Evolutionary conservation across 352 stramenopile genomes (phyloP).

Genomic region (Phytophthora aleatoria): DNA sequence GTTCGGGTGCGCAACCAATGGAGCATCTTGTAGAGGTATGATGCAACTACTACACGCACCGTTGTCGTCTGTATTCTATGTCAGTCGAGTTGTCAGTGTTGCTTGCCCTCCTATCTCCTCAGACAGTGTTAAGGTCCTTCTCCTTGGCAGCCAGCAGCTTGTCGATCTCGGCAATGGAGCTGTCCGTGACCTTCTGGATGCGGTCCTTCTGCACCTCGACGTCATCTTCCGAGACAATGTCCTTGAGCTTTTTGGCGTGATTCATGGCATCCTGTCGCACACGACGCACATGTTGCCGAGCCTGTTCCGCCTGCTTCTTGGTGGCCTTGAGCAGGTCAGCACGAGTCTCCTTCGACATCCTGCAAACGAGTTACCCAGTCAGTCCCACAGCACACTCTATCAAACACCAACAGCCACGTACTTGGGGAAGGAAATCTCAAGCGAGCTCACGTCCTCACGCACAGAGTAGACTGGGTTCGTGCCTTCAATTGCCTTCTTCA

Average conservation of each 20-base stretch:
- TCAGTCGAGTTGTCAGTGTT: slow-evolving; percentile 8
- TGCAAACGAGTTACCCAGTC: slow-evolving; percentile 22
- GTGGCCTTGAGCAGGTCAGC: slow-evolving; percentile 75
- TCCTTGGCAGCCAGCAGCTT: slow-evolving; percentile 81
- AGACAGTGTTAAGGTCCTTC: slow-evolving; percentile 76
- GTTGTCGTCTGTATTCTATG: slow-evolving; percentile 29
- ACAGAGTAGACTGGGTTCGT: slow-evolving; percentile 82
- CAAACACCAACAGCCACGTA: slow-evolving; percentile 32
- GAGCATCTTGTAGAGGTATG: slow-evolving; percentile 80
- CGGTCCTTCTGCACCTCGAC: slow-evolving; percentile 74
- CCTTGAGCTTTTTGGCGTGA: slow-evolving; percentile 83
- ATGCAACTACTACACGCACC: slow-evolving; percentile 12
- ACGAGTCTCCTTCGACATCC: slow-evolving; percentile 87
- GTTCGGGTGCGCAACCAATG: slow-evolving; percentile 92
- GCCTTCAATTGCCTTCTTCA: slow-evolving; percentile 74
- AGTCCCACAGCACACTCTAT: slow-evolving; percentile 1
- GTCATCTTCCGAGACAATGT: slow-evolving; percentile 78
- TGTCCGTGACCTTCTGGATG: slow-evolving; percentile 85
- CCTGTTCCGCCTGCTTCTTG: slow-evolving; percentile 85
- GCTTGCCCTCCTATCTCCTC: slow-evolving; percentile 8
- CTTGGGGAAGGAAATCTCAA: slow-evolving; percentile 87
- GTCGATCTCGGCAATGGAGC: slow-evolving; percentile 67
- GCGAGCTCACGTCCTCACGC: slow-evolving; percentile 63
- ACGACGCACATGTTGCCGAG: slow-evolving; percentile 82
- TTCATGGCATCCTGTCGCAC: slow-evolving; percentile 88